Evolutionary conservation across 2,329 filamentous ascomycete species (phyloP).

Genomic region (Aspergillus sclerotialis): DNA sequence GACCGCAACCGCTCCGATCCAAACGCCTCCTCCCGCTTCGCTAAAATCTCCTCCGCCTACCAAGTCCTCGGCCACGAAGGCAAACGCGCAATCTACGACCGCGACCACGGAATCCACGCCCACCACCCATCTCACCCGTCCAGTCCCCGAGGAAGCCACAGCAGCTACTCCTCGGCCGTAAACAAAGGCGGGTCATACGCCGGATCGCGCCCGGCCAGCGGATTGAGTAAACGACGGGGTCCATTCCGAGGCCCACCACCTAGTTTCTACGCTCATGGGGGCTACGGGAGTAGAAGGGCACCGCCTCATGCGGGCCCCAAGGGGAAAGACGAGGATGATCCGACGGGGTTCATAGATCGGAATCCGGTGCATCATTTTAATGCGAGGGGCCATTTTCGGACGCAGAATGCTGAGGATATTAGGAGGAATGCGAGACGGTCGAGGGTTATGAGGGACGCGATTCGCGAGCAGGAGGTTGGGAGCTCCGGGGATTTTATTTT

Average conservation of each 20-base stretch:
- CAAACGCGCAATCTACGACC: constrained; percentile 77
- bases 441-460: constrained; percentile 29
- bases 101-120: constrained; percentile 37
- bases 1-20: constrained; percentile 80
- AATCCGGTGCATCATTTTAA: constrained; percentile 73
- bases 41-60: constrained; percentile 79
- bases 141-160: constrained; percentile 47
- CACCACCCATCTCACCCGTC: constrained; percentile 21
- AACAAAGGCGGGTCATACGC: constrained; percentile 38
- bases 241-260: constrained; percentile 82
- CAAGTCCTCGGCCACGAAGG: constrained; percentile 62
- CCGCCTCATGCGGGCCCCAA: constrained; percentile 5
- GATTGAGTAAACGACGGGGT: constrained; percentile 67
- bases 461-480: constrained; percentile 17
- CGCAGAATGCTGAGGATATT: constrained; percentile 59
- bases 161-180: constrained; percentile 35
- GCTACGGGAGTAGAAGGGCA: constrained; percentile 59
- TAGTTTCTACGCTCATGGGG: constrained; percentile 76
- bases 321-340: constrained; percentile 21
- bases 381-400: constrained; percentile 61
- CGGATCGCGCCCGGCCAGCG: constrained; percentile 65
- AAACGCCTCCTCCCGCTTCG: constrained; percentile 65
- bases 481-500: constrained; percentile 20
- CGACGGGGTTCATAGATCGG: constrained; percentile 29
- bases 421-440: constrained; percentile 39